Base-by-base conservation (phyloP, 2,329 filamentous ascomycete genomes). In the Fusarium bactridioides region DNA sequence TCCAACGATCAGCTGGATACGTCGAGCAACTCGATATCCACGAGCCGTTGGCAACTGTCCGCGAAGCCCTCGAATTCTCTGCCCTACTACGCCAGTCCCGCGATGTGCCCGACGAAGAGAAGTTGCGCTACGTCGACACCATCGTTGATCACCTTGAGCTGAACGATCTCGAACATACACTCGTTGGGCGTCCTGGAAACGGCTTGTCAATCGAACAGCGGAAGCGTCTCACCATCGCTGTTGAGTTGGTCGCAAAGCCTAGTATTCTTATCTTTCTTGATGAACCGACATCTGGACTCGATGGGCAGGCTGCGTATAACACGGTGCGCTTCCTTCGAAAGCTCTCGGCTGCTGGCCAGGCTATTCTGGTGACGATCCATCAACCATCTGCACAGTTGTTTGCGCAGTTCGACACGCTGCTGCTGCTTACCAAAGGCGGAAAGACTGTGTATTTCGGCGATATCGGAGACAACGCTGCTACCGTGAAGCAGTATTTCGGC, bases 21-120 rank as follows among this genome's bases (percentile, higher is more conserved):
- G 92, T 92, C 65, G 92, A 95, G 78, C 93, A 96, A 79, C 90
- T 94, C 69, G 93, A 96, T 83, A 86, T 95, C 3, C 93, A 95
- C 77, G 86, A 94, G 58, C 85, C 89, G 3, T 92, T 88, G 0
- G 87, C 91, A 2, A 95, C 93, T 0, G 93, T 95, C 7, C 88
- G 92, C 18, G 93, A 95, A 79, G 92, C 93, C 2, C 85, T 95
- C 8, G 87, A 89, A 64, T 95, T 95, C 78, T 92, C 89, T 57
- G 93, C 93, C 6, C 80, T 93, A 1, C 85, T 95, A 16, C 89
- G 93, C 56, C 93, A 95, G 77, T 89, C 89, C 21, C 88, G 88
- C 12, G 84, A 90, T 31, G 86, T 90, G 2, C 82, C 91, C 1
- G 85, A 86, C 2, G 82, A 88, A 59, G 92, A 94, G 73, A 95